Percentiles rank a stretch among this genome's conserved stretches.
Conservation (phyloP, 768 basidiomycete species). For the Lentinula raphanica region DNA sequence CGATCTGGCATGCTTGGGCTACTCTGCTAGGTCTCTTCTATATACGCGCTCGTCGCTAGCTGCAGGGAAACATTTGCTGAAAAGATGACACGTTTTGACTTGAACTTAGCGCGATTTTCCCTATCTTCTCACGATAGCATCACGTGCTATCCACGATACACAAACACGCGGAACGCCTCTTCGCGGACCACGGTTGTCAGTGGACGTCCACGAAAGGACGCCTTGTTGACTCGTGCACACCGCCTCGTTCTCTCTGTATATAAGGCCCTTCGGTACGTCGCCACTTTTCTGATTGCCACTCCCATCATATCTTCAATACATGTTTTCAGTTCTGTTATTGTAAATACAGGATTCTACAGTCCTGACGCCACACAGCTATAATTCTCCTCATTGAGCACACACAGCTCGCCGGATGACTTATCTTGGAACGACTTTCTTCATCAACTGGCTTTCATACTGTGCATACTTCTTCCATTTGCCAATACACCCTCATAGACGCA, state of each 20-base stretch:
- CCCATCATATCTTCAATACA: not conserved
- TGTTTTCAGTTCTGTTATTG: not conserved
- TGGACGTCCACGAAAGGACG: not conserved
- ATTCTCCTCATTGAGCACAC: not conserved
- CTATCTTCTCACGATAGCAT: not conserved
- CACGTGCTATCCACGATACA: not conserved
- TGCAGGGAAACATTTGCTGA: too few species aligned
- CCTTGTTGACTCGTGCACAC: slow-evolving; percentile 1
- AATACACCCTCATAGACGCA: not conserved
- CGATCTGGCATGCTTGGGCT: too few species aligned
- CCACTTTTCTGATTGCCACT: not conserved
- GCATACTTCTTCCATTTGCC: not conserved
- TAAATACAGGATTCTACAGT: not conserved
- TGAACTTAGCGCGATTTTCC: too few species aligned
- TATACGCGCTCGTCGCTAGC: too few species aligned
- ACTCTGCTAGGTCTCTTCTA: too few species aligned
- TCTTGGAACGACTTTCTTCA: not conserved
- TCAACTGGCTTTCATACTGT: not conserved
- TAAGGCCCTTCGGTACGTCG: not conserved
- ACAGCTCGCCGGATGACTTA: not conserved
- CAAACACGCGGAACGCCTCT: too few species aligned
- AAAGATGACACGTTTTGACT: too few species aligned
- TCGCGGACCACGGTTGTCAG: not conserved
- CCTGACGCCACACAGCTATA: slow-evolving; percentile 1
- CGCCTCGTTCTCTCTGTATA: not conserved